phyloP scores from a whole-genome alignment of 75 land plant genomes.

The Cryptomeria japonica region DNA sequence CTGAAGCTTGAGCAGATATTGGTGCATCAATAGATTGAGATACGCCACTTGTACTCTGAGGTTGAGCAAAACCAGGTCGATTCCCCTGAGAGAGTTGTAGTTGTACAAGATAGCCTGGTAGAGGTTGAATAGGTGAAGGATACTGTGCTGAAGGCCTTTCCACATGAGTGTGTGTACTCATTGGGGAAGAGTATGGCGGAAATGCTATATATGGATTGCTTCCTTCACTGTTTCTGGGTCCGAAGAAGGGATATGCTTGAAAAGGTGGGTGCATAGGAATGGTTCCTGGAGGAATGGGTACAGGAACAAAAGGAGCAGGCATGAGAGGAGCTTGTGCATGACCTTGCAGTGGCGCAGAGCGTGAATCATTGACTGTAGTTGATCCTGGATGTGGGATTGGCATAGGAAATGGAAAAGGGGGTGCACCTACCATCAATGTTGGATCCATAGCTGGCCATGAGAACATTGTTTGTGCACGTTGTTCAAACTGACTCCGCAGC shows the following conservation, averaged over 20 bases:
- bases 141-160: constrained; percentile 66
- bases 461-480: constrained; percentile 59
- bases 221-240: constrained; percentile 50
- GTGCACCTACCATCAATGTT: constrained; percentile 57
- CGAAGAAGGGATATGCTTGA: constrained; percentile 75
- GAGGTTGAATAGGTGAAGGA: constrained; percentile 28
- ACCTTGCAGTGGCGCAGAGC: constrained; percentile 17
- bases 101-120: constrained; percentile 17
- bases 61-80: constrained; percentile 7
- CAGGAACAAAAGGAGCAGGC: constrained; percentile 24
- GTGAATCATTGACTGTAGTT: constrained; percentile 15
- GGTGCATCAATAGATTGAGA: constrained; percentile 6
- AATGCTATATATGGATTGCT: constrained; percentile 60
- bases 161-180: constrained; percentile 46
- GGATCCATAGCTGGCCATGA: constrained; percentile 88
- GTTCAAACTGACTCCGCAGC: constrained; percentile 79
- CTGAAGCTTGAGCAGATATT: neutral
- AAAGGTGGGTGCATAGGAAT: constrained; percentile 74
- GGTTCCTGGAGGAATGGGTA: constrained; percentile 62
- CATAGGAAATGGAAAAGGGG: constrained; percentile 59
- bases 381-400: constrained; percentile 20
- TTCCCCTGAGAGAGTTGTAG: constrained; percentile 5
- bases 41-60: constrained; percentile 6
- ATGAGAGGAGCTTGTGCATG: constrained; percentile 19
- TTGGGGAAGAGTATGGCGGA: constrained; percentile 48